Evolutionary conservation across 306 rosid genomes (phyloP), one percentile per base, ranked within the genome.

Genomic region (Ochetophila trinervis): DNA sequence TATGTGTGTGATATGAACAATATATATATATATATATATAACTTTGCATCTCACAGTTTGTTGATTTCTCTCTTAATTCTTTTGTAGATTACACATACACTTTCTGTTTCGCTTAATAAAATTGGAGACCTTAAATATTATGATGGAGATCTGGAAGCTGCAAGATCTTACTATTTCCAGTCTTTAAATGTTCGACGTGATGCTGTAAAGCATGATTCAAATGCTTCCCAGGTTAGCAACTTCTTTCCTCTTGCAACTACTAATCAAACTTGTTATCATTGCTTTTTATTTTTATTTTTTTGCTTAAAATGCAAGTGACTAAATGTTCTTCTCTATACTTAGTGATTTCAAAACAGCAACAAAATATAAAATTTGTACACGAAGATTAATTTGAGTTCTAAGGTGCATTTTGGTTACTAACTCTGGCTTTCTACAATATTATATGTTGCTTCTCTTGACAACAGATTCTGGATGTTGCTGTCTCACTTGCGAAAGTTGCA

Each of bases 41-140:
- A 37, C 57, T 11, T 37, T 57, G 36, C 32, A 24, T 21, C 17
- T 34, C 42, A 47, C 68, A 37, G 20, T 61, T n/a, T 68, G 2
- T 17, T 20, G 47, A 12, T 49, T 56, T 49, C 57, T 62, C 36
- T 63, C 35, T 62, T 15, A 53, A 27, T 62, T 57, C 34, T 60
- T 60, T 48, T 53, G 23, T 85, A 94, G 96, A 74, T 94, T 65
- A 81, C 81, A 9, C 97, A 88, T 74, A 94, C 99, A 56, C 97
- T 94, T 59, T 90, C 96, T 47, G 96, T 90, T 67, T 94, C 99
- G 47, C 96, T 93, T 30, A 90, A 94, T 78, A 94, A 94, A 83
- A 86, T 94, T 75, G 98, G 98, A 54, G 98, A 89, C 81, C 95
- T 93, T 63, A 93, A 89, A 76, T 93, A 93, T 76, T 87, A 94